These are phyloP conservation scores for Fusarium austroafricanum DNA, from an alignment of 2,329 filamentous ascomycete species.

Conservation along the genomic window DNA sequence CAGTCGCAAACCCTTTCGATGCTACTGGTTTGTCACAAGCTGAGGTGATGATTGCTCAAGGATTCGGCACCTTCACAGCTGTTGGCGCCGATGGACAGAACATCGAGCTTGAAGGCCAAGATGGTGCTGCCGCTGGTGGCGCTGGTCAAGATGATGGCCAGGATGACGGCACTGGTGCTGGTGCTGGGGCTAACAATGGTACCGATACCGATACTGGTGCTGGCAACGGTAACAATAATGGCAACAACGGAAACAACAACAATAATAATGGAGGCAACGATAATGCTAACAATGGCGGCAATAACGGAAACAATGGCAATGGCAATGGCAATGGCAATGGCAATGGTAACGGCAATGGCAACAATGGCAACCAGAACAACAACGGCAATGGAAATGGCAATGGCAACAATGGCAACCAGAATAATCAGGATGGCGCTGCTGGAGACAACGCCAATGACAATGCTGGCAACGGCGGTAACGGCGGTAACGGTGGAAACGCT, in stretches of 20 bases:
- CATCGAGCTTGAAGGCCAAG: slow-evolving; percentile 51
- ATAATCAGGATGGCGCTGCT: neutral
- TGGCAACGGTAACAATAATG: slow-evolving; percentile 17
- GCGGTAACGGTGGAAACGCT: slow-evolving; percentile 34
- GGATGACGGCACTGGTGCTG: slow-evolving; percentile 33
- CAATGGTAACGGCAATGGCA: neutral
- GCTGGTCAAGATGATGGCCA: slow-evolving; percentile 58
- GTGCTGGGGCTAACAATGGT: neutral
- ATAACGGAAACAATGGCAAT: neutral
- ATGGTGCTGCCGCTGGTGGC: slow-evolving; percentile 46
- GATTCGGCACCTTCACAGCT: slow-evolving; percentile 71
- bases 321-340: neutral
- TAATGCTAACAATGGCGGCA: neutral
- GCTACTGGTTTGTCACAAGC: slow-evolving; percentile 74
- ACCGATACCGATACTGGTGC: neutral
- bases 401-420: slow-evolving; percentile 10
- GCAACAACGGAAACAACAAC: neutral
- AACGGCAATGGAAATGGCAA: neutral
- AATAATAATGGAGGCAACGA: slow-evolving; percentile 4
- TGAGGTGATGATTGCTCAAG: slow-evolving; percentile 69
- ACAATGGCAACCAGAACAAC: neutral
- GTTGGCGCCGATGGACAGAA: slow-evolving; percentile 49
- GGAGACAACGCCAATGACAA: neutral
- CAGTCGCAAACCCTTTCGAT: slow-evolving; percentile 64
- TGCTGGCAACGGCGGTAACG: neutral